phyloP scores from a whole-genome alignment of 441 rosid genomes.

The Isatis lusitanica region DNA sequence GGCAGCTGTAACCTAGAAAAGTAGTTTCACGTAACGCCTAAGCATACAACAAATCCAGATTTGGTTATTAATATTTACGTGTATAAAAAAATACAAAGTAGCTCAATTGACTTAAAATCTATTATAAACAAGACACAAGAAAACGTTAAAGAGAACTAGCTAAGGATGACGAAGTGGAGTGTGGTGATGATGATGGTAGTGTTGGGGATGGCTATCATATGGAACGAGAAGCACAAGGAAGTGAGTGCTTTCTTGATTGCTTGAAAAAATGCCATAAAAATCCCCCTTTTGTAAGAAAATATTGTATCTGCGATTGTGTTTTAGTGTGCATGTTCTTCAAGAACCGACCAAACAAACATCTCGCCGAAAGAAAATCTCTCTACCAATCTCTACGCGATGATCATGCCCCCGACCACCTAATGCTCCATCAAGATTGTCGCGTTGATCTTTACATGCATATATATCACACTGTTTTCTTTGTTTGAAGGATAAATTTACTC shows the following conservation, averaged over 20 bases:
- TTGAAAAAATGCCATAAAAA: not conserved
- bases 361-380: not conserved
- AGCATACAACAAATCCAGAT: not conserved
- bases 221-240: not conserved
- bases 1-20: not conserved
- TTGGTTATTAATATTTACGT: not conserved
- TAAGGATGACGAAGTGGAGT: not conserved
- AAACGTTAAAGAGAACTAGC: not conserved
- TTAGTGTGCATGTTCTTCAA: not conserved
- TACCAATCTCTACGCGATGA: not conserved
- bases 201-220: constrained; percentile 1
- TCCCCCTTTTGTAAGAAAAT: not conserved
- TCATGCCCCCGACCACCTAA: not conserved
- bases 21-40: not conserved
- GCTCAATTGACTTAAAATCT: not conserved
- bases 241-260: not conserved
- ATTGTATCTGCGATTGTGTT: not conserved
- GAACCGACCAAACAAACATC: not conserved
- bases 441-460: not conserved
- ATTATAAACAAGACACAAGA: not conserved
- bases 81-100: not conserved
- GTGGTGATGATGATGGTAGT: not conserved
- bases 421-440: not conserved
- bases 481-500: not conserved
- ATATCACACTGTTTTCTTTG: not conserved